Base-by-base conservation (phyloP, 1,139 yeast genomes). In the Nakaseomyces delphensis region DNA sequence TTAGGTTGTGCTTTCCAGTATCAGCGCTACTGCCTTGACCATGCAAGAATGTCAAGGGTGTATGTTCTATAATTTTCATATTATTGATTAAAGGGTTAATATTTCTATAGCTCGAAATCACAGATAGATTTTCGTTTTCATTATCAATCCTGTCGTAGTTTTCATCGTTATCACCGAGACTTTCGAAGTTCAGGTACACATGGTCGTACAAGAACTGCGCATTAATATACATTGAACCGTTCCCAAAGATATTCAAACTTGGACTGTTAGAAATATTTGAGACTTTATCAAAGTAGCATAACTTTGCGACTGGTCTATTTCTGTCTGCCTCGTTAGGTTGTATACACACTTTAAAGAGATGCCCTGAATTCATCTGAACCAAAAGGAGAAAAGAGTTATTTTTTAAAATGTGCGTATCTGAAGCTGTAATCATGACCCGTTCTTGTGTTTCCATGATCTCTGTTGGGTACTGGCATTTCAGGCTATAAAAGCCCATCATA, bases 241-340 rank as follows among this genome's bases (percentile, higher is more conserved):
- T 73, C 50, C 75, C 82, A 48, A 87, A 71, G 40, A 89, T 76
- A 41, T 73, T 68, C 13, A 89, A 54, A 10, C 71, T 62, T 11
- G 69, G 66, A 21, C 83, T 70, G 1, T 33, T 33, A 5, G 37
- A 33, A 13, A 33, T 33, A 21, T 71, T 61, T 0, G 87, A 82
- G 19, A 85, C 71, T 0, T 93, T 74, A 57, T 86, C 96, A 62
- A 87, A 89, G 56, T 82, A 86, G 11, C 70, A 66, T n/a, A 84
- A 65, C 15, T 64, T 55, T 21, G 74, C 68, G 1, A 54, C 46
- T 1, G 70, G 68, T 10, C 58, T 55, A 28, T 62, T 62, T 18
- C 59, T 56, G 21, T 61, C 61, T 2, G 60, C 56, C 33, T 69
- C 74, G 32, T 65, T 66, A 9, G 68, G 64, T 35, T 69, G 71